These are phyloP conservation scores for Phytophthora chlamydospora DNA, from an alignment of 352 stramenopile genomes.

Conservation along the genomic window DNA sequence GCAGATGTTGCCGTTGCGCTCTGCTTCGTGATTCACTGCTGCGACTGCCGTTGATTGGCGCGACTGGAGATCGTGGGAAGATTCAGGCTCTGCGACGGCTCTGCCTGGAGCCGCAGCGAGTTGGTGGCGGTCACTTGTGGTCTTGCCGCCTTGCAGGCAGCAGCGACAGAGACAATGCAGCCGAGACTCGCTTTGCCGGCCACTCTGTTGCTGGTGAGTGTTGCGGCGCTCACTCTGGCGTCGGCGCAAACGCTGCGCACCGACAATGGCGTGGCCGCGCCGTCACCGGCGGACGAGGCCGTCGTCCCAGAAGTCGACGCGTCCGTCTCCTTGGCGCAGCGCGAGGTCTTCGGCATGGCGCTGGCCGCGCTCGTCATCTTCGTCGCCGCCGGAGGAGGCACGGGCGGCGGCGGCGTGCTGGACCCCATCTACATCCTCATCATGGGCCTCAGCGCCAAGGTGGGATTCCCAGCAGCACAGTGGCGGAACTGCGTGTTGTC, in stretches of 20 bases:
- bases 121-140: constrained; percentile 7
- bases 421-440: constrained; percentile 97
- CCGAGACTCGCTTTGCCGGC: not conserved
- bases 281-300: constrained; percentile 11
- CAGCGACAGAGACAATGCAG: too few species aligned
- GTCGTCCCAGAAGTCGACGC: constrained; percentile 19
- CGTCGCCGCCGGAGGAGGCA: constrained; percentile 88
- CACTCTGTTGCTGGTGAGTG: not conserved
- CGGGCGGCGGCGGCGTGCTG: constrained; percentile 93
- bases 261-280: not conserved
- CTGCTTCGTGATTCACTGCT: not conserved
- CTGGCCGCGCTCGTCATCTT: constrained; percentile 77
- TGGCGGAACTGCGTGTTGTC: not conserved
- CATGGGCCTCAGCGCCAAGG: constrained; percentile 91
- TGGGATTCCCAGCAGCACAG: constrained; percentile 1
- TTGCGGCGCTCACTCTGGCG: not conserved
- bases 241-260: constrained; percentile 22
- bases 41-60: constrained; percentile 14
- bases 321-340: constrained; percentile 31
- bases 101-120: constrained; percentile 1
- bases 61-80: constrained; percentile 4
- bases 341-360: constrained; percentile 58
- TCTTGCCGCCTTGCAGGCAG: constrained; percentile 3
- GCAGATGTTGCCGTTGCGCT: not conserved
- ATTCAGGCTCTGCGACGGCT: constrained; percentile 5